These are phyloP conservation scores for Closterium sp. DNA, from an alignment of 139 green algal genomes.

Conservation along the genomic window DNA sequence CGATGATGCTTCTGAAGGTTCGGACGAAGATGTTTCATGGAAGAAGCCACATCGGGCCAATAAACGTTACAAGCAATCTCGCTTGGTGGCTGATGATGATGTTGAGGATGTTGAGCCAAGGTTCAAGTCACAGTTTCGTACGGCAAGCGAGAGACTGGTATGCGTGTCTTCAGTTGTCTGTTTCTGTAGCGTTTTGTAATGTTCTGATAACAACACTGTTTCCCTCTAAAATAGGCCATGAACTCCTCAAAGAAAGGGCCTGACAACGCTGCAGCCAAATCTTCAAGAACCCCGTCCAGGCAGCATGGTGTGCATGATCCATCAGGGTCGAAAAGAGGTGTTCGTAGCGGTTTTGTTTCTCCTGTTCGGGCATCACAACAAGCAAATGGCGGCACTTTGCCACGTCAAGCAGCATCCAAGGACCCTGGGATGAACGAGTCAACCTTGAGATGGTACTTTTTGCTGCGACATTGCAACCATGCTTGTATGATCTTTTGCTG, in stretches of 20 bases:
- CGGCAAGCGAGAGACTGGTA: not conserved
- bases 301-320: not conserved
- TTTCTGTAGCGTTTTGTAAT: not conserved
- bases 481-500: not conserved
- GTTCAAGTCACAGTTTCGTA: not conserved
- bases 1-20: not conserved
- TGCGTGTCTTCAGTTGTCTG: not conserved
- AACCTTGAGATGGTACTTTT: not conserved
- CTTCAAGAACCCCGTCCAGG: not conserved
- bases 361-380: slow-evolving; percentile 5
- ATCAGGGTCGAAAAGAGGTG: not conserved
- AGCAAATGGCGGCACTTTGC: slow-evolving; percentile 18
- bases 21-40: not conserved
- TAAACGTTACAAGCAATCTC: not conserved
- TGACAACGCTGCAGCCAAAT: not conserved
- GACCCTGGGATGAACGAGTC: not conserved
- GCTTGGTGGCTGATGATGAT: not conserved
- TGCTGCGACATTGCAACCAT: not conserved
- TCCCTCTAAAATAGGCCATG: not conserved
- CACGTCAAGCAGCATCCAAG: not conserved
- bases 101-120: not conserved
- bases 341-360: slow-evolving; percentile 5
- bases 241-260: not conserved
- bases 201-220: not conserved
- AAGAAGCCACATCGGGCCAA: not conserved